Conservation (phyloP, 345 rosid species). For the Luvunga scandens region DNA sequence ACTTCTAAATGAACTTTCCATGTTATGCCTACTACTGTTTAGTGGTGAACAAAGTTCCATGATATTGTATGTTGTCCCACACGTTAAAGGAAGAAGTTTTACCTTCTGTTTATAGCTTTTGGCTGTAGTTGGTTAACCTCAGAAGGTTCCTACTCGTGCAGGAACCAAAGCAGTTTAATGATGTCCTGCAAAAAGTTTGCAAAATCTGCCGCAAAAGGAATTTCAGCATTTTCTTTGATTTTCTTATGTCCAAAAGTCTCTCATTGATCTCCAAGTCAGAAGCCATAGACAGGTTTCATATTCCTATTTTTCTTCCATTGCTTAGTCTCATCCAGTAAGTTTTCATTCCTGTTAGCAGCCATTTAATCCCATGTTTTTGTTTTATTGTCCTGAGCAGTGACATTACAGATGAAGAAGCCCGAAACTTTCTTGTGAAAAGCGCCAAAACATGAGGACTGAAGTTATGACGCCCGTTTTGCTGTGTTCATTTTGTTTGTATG, state of each 20-base stretch:
- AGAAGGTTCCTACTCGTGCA: constrained; percentile 27
- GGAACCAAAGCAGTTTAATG: constrained; percentile 86
- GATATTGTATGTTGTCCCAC: too few species aligned
- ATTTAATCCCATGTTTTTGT: constrained; percentile 7
- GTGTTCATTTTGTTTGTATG: not conserved
- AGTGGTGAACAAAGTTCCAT: not conserved
- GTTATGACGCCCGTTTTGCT: not conserved
- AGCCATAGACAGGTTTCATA: constrained; percentile 75
- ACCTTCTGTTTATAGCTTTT: too few species aligned
- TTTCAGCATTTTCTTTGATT: constrained; percentile 36
- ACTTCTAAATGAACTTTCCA: not conserved
- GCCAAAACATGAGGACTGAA: constrained; percentile 24
- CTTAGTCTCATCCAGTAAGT: not conserved
- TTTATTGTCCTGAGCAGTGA: constrained; percentile 44
- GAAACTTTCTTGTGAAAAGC: constrained; percentile 37
- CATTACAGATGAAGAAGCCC: constrained; percentile 59
- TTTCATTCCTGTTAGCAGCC: not conserved
- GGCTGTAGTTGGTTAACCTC: not conserved
- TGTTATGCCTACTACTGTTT: too few species aligned
- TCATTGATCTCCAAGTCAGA: constrained; percentile 73
- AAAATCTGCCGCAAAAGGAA: constrained; percentile 39
- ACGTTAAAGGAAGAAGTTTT: too few species aligned
- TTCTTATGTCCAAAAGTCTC: constrained; percentile 47
- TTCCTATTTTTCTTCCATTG: not conserved
- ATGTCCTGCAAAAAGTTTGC: constrained; percentile 43